Evolutionary conservation across 2,329 filamentous ascomycete species (phyloP), one percentile per base, ranked within the genome.

Genomic region (Talaromyces albobiverticillius): DNA sequence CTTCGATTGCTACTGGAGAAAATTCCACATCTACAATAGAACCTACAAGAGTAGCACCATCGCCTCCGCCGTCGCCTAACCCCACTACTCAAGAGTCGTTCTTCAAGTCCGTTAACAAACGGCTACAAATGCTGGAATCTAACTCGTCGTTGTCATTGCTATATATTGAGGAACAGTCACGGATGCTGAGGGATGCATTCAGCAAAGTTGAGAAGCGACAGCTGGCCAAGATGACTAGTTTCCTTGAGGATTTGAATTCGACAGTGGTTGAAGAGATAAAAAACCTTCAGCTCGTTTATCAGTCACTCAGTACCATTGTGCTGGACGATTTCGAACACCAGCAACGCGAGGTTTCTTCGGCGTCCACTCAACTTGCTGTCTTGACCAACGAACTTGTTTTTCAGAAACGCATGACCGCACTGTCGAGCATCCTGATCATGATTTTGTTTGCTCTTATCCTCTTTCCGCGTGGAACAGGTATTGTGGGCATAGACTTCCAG

Each of bases 31-130:
- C 42, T 46, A 42, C 49, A 20, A 7, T 47, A 31, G 54, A 56
- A 18, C 36, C 49, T 18, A 56, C 54, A 18, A 53, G 53, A 45
- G 38, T 41, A 18, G 52, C 43, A 7, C 25, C 36, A 8, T 56
- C 49, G 23, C 72, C 82, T 61, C 74, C 79, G 1, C 68, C 79
- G 7, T 71, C 80, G 1, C 72, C 87, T 1, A 82, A 85, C 1
- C 92, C 93, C 2, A 91, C 92, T 0, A 94, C 95, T 1, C 94
- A 99, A 70, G 94, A 99, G 68, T 94, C 89, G 1, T 97, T 99
- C 72, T 99, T 96, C 81, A 97, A 97, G 70, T 90, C 91, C 3
- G 87, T 97, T 8, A 90, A 92, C 59, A 97, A 97, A 71, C 89
- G 94, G 1, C 80, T 99, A 4, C 89, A 93, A 60, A 86, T 92